These are phyloP conservation scores for Beverwykella pulmonaria DNA, from an alignment of 495 filamentous ascomycete genomes.

Conservation along the genomic window DNA sequence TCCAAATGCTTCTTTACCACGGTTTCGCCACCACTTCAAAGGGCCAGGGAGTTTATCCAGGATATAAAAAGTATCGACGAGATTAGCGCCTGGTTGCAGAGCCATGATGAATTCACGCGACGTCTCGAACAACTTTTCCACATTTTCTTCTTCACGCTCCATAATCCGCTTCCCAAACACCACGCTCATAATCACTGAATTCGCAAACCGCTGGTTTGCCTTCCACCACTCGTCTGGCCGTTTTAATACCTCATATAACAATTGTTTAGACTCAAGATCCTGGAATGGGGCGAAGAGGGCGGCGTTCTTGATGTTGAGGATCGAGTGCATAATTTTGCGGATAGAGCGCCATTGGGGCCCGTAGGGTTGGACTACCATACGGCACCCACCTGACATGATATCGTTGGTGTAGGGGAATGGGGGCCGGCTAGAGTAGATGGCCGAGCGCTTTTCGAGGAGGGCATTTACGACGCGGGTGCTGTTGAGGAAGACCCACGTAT, in stretches of 20 bases:
- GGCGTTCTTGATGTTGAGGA: conserved; percentile 17
- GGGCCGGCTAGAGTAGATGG: conserved; percentile 40
- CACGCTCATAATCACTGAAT: conserved; percentile 24
- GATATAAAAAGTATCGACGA: conserved; percentile 22
- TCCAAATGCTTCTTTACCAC: not conserved
- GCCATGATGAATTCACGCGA: conserved; percentile 11
- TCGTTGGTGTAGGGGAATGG: conserved; percentile 39
- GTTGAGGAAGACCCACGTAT: conserved; percentile 47
- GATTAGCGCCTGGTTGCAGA: conserved; percentile 21
- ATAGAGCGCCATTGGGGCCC: conserved; percentile 38
- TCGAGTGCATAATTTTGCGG: conserved; percentile 28
- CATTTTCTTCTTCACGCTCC: not conserved
- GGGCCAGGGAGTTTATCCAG: conserved; percentile 1
- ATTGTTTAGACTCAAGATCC: conserved; percentile 21
- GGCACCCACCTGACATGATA: conserved; percentile 41
- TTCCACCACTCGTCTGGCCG: conserved; percentile 14
- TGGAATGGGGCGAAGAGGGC: conserved; percentile 21
- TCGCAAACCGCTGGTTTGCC: conserved; percentile 22
- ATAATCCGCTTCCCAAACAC: conserved; percentile 19
- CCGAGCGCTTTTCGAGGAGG: conserved; percentile 43
- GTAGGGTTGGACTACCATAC: conserved; percentile 42
- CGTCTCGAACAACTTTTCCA: conserved; percentile 14
- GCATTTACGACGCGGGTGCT: conserved; percentile 43
- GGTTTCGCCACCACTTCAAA: conserved; percentile 9
- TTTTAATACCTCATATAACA: conserved; percentile 14